A percentile compares a stretch with the other conserved stretches of the same genome.
Evolutionary conservation across 441 rosid genomes (phyloP).

Genomic region (Populus hybrid): DNA sequence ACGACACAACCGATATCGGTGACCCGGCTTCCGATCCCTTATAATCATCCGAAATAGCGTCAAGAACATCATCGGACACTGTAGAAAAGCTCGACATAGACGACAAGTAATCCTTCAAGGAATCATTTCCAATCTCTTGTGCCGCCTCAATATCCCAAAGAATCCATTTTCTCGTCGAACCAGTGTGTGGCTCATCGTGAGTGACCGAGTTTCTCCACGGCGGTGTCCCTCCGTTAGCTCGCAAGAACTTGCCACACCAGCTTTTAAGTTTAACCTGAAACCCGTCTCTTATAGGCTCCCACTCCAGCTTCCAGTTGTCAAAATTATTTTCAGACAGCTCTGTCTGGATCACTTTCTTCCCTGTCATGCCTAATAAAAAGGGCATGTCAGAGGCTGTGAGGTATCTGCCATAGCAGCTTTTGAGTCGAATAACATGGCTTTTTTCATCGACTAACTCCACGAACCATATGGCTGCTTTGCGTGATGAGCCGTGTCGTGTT

Average conservation of each 20-base stretch:
- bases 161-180: conserved; percentile 61
- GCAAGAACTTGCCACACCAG: conserved; percentile 62
- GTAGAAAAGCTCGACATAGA: conserved; percentile 59
- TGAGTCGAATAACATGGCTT: conserved; percentile 34
- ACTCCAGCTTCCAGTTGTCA: conserved; percentile 65
- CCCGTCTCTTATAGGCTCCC: conserved; percentile 84
- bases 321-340: conserved; percentile 33
- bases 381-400: conserved; percentile 71
- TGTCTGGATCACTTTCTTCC: conserved; percentile 63
- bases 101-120: conserved; percentile 32
- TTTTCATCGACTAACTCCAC: conserved; percentile 37
- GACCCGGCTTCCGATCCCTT: conserved; percentile 43
- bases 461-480: conserved; percentile 41
- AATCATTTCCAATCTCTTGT: conserved; percentile 31
- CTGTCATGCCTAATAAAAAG: conserved; percentile 79
- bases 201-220: conserved; percentile 94
- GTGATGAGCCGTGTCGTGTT: conserved; percentile 32
- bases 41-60: conserved; percentile 40
- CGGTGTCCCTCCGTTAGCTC: conserved; percentile 90
- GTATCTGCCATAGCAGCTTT: conserved; percentile 44
- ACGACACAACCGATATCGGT: conserved; percentile 32
- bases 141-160: conserved; percentile 71
- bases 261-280: conserved; percentile 56
- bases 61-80: conserved; percentile 47
- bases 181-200: conserved; percentile 73